These are phyloP conservation scores for Cercospora sp. DNA, from an alignment of 2,329 filamentous ascomycete genomes.

Conservation along the genomic window DNA sequence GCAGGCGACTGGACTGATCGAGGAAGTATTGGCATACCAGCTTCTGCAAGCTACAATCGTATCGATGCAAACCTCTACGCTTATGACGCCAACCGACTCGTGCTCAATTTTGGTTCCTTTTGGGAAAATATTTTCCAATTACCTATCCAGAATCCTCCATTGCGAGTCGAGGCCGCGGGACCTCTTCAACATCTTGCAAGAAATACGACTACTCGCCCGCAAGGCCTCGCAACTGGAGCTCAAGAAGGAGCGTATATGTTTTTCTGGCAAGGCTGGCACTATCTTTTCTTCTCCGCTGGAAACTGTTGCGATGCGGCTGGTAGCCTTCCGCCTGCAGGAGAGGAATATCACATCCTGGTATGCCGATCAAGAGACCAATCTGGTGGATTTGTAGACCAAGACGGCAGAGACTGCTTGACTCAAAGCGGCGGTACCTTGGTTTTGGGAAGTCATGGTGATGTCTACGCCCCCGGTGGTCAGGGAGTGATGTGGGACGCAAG, in stretches of 20 bases:
- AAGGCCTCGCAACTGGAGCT: slow-evolving; percentile 44
- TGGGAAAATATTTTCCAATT: slow-evolving; percentile 66
- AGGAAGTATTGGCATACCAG: slow-evolving; percentile 58
- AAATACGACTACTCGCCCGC: slow-evolving; percentile 47
- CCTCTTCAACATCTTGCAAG: slow-evolving; percentile 54
- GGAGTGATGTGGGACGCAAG: slow-evolving; percentile 55
- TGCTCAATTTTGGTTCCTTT: slow-evolving; percentile 61
- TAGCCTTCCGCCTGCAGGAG: slow-evolving; percentile 45
- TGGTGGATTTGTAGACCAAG: slow-evolving; percentile 58
- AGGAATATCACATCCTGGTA: slow-evolving; percentile 65
- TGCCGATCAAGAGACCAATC: slow-evolving; percentile 56
- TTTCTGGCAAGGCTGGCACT: slow-evolving; percentile 59
- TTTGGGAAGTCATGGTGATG: slow-evolving; percentile 58
- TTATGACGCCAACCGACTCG: slow-evolving; percentile 10
- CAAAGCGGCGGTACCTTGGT: slow-evolving; percentile 61
- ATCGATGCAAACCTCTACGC: slow-evolving; percentile 49
- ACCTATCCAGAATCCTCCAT: slow-evolving; percentile 42
- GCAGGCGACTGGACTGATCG: slow-evolving; percentile 61
- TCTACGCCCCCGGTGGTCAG: slow-evolving; percentile 67
- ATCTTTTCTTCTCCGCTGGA: slow-evolving; percentile 51
- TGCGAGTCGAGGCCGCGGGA: slow-evolving; percentile 30
- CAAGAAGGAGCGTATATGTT: slow-evolving; percentile 60
- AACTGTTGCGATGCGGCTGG: slow-evolving; percentile 41
- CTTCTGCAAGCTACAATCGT: slow-evolving; percentile 44
- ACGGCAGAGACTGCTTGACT: slow-evolving; percentile 54